These are phyloP conservation scores for Pochonia chlamydosporia DNA, from an alignment of 2,329 filamentous ascomycete genomes.

Conservation along the genomic window DNA sequence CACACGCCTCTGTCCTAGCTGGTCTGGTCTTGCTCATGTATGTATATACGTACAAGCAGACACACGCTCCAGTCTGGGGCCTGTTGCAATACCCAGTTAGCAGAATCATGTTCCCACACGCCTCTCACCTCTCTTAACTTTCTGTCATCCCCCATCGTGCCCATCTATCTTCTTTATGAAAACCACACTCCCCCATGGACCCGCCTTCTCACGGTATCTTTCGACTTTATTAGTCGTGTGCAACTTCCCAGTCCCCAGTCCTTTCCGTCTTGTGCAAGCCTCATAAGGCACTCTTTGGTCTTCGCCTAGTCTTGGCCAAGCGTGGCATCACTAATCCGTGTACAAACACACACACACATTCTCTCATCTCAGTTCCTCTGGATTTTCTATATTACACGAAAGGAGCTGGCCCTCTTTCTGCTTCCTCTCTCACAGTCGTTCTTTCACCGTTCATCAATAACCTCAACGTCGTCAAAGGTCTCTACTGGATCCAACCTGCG, in stretches of 20 bases:
- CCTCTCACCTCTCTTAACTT: conserved; percentile 6
- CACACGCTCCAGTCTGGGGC: background rate
- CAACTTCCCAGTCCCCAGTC: conserved; percentile 4
- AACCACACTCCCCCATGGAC: conserved; percentile 8
- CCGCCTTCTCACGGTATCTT: conserved; percentile 6
- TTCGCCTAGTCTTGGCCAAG: conserved; percentile 5
- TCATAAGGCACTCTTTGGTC: conserved; percentile 6
- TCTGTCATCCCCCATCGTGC: conserved; percentile 1
- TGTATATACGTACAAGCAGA: background rate
- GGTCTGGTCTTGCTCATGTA: background rate
- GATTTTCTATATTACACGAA: conserved; percentile 4
- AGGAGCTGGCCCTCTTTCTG: conserved; percentile 5
- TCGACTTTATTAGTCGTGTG: conserved; percentile 5
- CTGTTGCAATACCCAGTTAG: conserved; percentile 6
- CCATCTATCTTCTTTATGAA: conserved; percentile 3
- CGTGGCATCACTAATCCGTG: background rate
- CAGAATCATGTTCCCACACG: conserved; percentile 9
- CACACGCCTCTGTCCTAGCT: too few species aligned
- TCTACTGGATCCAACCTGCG: background rate
- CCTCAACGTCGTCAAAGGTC: background rate
- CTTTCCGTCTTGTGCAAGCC: conserved; percentile 5
- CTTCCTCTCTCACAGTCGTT: background rate
- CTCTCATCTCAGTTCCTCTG: conserved; percentile 1
- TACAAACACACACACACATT: background rate
- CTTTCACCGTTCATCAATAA: background rate